Conservation (phyloP, 2,329 filamentous ascomycete species). For the Penicillium sp. region DNA sequence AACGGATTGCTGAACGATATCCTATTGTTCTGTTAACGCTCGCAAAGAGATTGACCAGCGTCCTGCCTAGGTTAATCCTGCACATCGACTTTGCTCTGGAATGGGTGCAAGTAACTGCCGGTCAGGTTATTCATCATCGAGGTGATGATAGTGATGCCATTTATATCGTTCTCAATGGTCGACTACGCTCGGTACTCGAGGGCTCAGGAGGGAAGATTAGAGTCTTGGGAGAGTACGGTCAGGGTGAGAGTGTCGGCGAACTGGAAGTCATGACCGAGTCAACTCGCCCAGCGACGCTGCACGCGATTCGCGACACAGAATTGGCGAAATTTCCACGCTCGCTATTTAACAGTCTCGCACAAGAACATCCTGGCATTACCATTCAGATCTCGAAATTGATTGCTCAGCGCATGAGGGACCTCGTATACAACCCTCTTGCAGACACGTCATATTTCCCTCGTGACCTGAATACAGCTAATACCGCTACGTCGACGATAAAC, state of each 20-base stretch:
- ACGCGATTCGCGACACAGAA: conserved; percentile 95
- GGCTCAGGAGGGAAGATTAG: conserved; percentile 75
- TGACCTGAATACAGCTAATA: conserved; percentile 48
- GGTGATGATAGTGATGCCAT: conserved; percentile 96
- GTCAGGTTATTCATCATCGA: conserved; percentile 90
- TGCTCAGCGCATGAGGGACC: conserved; percentile 78
- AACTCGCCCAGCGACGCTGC: conserved; percentile 79
- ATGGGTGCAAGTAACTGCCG: conserved; percentile 95
- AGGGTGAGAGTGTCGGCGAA: conserved; percentile 96
- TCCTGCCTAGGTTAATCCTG: conserved; percentile 82
- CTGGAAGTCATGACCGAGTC: conserved; percentile 96
- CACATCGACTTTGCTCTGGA: conserved; percentile 98
- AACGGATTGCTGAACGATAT: conserved; percentile 88
- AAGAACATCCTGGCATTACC: conserved; percentile 95
- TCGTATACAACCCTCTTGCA: conserved; percentile 72
- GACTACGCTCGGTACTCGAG: conserved; percentile 79
- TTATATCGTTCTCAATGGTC: conserved; percentile 93
- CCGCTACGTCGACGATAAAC: conserved; percentile 79
- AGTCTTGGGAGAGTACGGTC: conserved; percentile 87
- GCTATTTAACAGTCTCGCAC: conserved; percentile 93
- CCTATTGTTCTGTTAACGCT: conserved; percentile 91
- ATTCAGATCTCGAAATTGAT: conserved; percentile 99
- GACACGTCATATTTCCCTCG: conserved; percentile 61
- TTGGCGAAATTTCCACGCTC: conserved; percentile 93
- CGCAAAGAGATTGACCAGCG: conserved; percentile 87